A percentile compares a stretch with the other conserved stretches of the same genome.
phyloP scores from a whole-genome alignment of 768 basidiomycete species.

The Podaxis mareebaensis region DNA sequence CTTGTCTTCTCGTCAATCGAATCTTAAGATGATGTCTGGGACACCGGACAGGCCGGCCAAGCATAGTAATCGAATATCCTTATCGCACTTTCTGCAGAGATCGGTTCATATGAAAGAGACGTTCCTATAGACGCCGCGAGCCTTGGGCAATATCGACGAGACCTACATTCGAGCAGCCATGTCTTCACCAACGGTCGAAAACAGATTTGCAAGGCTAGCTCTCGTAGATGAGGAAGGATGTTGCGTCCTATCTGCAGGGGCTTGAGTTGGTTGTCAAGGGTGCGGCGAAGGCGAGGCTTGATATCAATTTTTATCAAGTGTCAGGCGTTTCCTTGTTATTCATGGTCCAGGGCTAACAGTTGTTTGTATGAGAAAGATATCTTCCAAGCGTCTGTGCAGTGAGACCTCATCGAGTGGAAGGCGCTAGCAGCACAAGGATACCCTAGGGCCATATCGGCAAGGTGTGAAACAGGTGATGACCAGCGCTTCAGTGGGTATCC shows the following conservation, averaged over 20 bases:
- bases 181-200: not conserved
- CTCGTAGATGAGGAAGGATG: not conserved
- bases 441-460: not conserved
- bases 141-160: no score
- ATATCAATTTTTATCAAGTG: not conserved
- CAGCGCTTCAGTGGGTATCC: not conserved
- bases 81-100: no score
- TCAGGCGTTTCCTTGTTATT: not conserved
- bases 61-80: no score
- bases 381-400: not conserved
- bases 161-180: not conserved
- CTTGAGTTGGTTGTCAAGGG: not conserved
- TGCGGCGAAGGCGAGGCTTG: not conserved
- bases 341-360: not conserved
- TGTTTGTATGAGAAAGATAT: not conserved
- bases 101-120: no score
- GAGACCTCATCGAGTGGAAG: not conserved
- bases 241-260: not conserved
- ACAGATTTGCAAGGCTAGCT: not conserved
- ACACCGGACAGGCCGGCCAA: no score
- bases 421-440: not conserved
- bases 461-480: not conserved
- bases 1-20: no score
- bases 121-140: no score
- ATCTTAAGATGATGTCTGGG: no score